These are phyloP conservation scores for Phytophthora fragariaefolia DNA, from an alignment of 352 stramenopile genomes.

Conservation along the genomic window DNA sequence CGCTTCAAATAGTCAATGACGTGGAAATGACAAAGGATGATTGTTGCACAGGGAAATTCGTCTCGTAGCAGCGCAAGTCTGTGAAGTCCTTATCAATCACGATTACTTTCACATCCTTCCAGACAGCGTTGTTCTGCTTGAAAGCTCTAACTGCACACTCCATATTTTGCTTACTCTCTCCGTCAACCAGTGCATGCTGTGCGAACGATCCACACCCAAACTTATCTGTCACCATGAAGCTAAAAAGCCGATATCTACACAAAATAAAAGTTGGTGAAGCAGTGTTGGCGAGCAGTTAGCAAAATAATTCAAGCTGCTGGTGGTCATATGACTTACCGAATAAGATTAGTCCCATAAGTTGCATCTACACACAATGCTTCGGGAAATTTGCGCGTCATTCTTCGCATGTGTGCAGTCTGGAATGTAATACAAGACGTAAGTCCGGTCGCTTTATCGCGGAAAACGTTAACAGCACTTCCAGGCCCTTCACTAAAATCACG, in stretches of 20 bases:
- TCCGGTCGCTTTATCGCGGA: neutral
- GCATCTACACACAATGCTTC: conserved; percentile 8
- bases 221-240: too few relatives aligned
- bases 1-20: conserved; percentile 2
- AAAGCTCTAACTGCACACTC: neutral
- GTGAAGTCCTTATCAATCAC: conserved; percentile 5
- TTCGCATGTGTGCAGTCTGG: conserved; percentile 11
- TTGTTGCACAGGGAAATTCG: neutral
- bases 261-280: too few relatives aligned
- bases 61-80: neutral
- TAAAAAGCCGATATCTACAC: too few relatives aligned
- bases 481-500: conserved; percentile 16
- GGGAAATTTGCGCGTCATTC: conserved; percentile 7
- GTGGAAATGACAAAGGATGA: conserved; percentile 9
- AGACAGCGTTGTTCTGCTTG: conserved; percentile 5
- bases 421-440: conserved; percentile 18
- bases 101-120: conserved; percentile 1
- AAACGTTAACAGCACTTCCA: conserved; percentile 15
- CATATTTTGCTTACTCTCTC: neutral
- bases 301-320: neutral
- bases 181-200: neutral
- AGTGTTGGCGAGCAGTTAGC: too few relatives aligned
- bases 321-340: conserved; percentile 6
- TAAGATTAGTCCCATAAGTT: conserved; percentile 17
- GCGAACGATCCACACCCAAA: neutral